Base-by-base conservation (phyloP, 345 rosid species). In the Linum tenue region DNA sequence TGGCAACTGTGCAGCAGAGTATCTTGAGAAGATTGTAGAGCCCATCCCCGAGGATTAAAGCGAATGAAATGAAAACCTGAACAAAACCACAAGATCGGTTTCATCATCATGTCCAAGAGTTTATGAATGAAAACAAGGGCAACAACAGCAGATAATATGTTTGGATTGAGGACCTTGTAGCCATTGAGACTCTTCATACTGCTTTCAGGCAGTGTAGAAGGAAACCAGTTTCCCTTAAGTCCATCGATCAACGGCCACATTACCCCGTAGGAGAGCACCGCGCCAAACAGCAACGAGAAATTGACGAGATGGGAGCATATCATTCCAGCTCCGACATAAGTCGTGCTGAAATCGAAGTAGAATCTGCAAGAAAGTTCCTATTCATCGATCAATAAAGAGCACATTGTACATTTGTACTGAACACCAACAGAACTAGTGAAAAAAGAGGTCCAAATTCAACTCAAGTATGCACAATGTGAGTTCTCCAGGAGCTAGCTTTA, bases 281-380 rank as follows among this genome's bases (percentile, higher is more conserved):
- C 99, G 8, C 99, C 99, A 5, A 90, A 68, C 48, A 90, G 96
- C 77, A 94, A 73, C 14, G 99, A 94, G 55, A 85, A 71, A 71
- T 88, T 94, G 66, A 94, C 95, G 61, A 85, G 70, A 81, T 94
- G 96, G 17, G 97, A 86, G 72, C 99, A 92, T 38, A 91, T 91
- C 98, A 91, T 91, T 60, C 98, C 98, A 7, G 95, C 98, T 64
- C 98, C 95, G 12, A 91, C 63, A 59, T 91, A 91, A 67, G 96
- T 89, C 92, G 77, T 80, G 68, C 92, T 87, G 74, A 89, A 89
- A 75, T 89, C 92, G 37, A 89, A 92, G 88, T 82, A 92, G 71
- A 92, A 92, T 73, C 98, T 91, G 91, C 78, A 66, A 74, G 70
- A 5, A 44, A 9, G 12, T 2, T 5, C 7, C 51, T 0, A 44